Conservation (phyloP, 495 filamentous ascomycete species). For the Daldinia decipiens region DNA sequence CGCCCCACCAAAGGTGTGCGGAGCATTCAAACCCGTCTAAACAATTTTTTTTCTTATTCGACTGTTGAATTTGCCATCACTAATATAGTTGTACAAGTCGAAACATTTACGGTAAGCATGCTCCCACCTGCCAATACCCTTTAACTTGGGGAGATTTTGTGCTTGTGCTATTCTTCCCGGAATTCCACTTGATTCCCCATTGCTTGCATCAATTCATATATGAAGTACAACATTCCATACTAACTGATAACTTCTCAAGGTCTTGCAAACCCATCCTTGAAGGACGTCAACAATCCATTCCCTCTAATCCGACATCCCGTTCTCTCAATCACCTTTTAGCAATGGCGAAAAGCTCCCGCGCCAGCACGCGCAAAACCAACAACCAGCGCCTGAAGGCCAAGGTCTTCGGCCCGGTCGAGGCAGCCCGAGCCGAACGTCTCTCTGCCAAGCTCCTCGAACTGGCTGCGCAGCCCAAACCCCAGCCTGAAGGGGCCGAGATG, state of each 20-base stretch:
- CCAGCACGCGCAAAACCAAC: constrained; percentile 81
- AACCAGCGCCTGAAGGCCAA: constrained; percentile 75
- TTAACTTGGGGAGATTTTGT: background rate
- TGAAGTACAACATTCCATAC: background rate
- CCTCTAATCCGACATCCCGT: background rate
- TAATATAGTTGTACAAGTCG: background rate
- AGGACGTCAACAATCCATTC: background rate
- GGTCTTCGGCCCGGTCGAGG: constrained; percentile 81
- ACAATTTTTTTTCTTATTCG: constrained; percentile 22
- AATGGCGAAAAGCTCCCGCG: constrained; percentile 86
- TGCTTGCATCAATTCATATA: background rate
- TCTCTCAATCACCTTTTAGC: constrained; percentile 31
- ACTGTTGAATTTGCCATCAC: constrained; percentile 3
- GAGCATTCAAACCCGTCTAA: constrained; percentile 14
- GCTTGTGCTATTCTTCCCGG: background rate
- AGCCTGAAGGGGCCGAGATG: constrained; percentile 35
- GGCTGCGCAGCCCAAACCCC: constrained; percentile 70
- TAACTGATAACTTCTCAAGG: constrained; percentile 14
- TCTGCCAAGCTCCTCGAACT: constrained; percentile 82
- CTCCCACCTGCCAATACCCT: background rate
- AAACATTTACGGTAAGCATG: constrained; percentile 14
- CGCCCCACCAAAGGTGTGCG: constrained; percentile 25
- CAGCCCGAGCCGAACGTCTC: constrained; percentile 78
- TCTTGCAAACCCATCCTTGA: constrained; percentile 6
- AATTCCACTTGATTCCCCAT: background rate